A percentile compares a stretch with the other conserved stretches of the same genome.
Evolutionary conservation across 345 rosid genomes (phyloP).

Genomic region (Turritis glabra): DNA sequence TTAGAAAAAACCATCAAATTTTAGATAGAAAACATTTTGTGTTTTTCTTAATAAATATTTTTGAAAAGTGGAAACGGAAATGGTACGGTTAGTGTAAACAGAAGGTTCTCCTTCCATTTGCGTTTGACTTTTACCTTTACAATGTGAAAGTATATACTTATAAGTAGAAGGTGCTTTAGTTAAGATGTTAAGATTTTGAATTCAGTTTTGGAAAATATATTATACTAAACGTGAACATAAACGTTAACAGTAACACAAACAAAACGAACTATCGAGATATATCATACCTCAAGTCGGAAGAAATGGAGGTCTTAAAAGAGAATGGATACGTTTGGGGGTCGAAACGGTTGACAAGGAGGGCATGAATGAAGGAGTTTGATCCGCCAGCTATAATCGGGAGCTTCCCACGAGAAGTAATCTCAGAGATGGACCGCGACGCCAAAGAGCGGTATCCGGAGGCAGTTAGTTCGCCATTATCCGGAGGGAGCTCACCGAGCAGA

Average conservation of each 20-base stretch:
- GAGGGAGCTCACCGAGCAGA: constrained; percentile 53
- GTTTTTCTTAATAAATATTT: no score
- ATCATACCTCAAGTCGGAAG: constrained; percentile 48
- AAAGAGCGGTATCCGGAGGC: constrained; percentile 47
- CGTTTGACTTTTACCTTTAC: not conserved
- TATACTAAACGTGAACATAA: not conserved
- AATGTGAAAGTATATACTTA: not conserved
- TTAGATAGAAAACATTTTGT: no score
- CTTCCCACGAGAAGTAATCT: constrained; percentile 50
- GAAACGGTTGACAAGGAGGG: constrained; percentile 51
- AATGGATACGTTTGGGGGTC: constrained; percentile 52
- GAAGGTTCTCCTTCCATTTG: not conserved
- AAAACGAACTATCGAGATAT: not conserved
- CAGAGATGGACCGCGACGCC: constrained; percentile 49
- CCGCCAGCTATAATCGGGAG: constrained; percentile 83
- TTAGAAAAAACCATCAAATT: no score
- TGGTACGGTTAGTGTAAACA: not conserved
- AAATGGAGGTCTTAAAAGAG: constrained; percentile 31
- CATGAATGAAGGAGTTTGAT: constrained; percentile 72
- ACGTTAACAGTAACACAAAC: not conserved
- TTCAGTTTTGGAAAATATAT: no score
- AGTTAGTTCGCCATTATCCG: constrained; percentile 50
- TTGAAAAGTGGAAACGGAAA: not conserved
- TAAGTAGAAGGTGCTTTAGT: no score
- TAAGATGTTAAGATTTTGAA: no score